Evolutionary conservation across 108 stramenopile species (phyloP).

Genomic region (Fistulifera solaris): DNA sequence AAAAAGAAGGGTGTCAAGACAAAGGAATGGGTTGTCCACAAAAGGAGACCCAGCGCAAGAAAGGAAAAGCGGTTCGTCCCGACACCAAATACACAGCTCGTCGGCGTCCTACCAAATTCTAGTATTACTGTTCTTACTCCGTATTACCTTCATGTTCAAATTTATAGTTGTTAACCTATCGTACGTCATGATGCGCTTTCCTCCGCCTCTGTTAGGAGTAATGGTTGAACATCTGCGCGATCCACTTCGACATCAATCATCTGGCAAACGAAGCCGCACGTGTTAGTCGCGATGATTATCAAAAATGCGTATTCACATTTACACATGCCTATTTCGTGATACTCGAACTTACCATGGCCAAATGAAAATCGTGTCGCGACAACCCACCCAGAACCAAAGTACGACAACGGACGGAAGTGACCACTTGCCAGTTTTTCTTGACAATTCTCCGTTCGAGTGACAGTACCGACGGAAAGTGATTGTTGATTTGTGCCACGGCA

Average conservation of each 20-base stretch:
- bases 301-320: no score
- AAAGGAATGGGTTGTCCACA: conserved; percentile 96
- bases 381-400: conserved; percentile 40
- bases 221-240: neutral
- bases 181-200: neutral
- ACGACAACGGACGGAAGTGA: conserved; percentile 28
- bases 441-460: conserved; percentile 25
- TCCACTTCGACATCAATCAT: conserved; percentile 1
- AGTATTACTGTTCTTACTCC: conserved; percentile 9
- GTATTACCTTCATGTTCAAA: neutral
- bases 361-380: conserved; percentile 43
- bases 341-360: conserved; percentile 54
- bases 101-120: conserved; percentile 90
- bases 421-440: conserved; percentile 29
- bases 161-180: neutral
- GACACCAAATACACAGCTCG: conserved; percentile 98
- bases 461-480: conserved; percentile 36
- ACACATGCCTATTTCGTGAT: no score
- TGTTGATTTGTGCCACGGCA: conserved; percentile 45
- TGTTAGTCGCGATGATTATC: neutral
- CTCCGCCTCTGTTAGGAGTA: neutral
- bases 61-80: conserved; percentile 87
- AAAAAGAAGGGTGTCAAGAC: conserved; percentile 77
- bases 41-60: conserved; percentile 92
- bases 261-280: neutral